Base-by-base conservation (phyloP, 306 rosid genomes). In the Crotalaria pallida region DNA sequence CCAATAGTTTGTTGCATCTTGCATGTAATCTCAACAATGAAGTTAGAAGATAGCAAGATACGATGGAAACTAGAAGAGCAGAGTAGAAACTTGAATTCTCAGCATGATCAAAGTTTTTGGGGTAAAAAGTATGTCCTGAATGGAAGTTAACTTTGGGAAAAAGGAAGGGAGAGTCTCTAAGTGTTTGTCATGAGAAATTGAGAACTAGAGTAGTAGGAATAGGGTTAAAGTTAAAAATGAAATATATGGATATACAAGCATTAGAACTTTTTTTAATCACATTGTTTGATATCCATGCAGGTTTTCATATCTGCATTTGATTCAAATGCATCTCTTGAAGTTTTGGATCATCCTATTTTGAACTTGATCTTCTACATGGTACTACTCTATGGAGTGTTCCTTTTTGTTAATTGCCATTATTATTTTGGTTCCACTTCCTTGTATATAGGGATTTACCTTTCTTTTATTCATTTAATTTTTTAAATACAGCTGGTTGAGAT, bases 301-400 rank as follows among this genome's bases (percentile, higher is more conserved):
- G 89, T 82, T 58, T 71, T 86, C 53, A 43, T 94, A 52, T 88
- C 92, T 15, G 96, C 97, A 22, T 84, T 91, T 41, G 96, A 94
- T 48, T 43, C 85, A 3, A 81, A 84, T 75, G 91, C 91, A 45
- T 81, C 97, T 6, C 99, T 91, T 29, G 99, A 95, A 77, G 96
- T 95, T 68, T 76, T 84, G 84, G 31, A 70, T 65, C 83, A 82
- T 74, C 83, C 86, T 57, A 64, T 82, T 77, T 58, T 82, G 74
- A 60, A 77, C 71, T 50, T 83, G 70, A 85, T 87, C 80, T 95
- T 87, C 87, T 95, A 91, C 84, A 72, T 76, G 97, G 99, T 95
- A 91, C 65, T 66, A 40, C 36, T 31, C 36, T 31, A 31, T 80
- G 26, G 29, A 51, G 15, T 79, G 53, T 65, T 64, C 43, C 29